phyloP scores from a whole-genome alignment of 2,329 filamentous ascomycete species.

The Escovopsis weberi region DNA sequence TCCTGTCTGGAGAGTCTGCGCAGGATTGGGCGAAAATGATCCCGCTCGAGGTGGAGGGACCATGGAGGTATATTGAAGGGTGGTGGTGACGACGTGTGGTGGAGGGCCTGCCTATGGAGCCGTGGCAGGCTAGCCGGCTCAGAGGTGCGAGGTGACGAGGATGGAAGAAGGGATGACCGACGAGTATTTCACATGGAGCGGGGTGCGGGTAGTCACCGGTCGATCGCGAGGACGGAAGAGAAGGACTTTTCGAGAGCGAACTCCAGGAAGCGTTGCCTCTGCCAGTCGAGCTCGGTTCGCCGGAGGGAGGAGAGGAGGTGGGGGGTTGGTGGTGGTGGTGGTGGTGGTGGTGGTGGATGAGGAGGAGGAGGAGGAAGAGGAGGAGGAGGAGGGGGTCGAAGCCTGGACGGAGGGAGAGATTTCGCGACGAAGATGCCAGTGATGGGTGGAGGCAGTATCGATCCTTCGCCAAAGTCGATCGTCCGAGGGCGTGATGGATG shows the following conservation, averaged over 20 bases:
- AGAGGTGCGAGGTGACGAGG: conserved; percentile 13
- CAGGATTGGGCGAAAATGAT: conserved; percentile 50
- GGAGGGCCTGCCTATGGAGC: conserved; percentile 22
- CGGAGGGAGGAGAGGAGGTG: too few relatives aligned
- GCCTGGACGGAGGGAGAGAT: conserved; percentile 1
- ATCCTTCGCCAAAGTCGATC: conserved; percentile 3
- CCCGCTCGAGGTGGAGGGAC: conserved; percentile 46
- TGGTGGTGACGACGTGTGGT: conserved; percentile 15
- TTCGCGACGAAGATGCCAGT: conserved; percentile 6
- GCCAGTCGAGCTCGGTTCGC: not conserved
- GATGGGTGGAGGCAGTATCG: not conserved
- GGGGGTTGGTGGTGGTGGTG: too few relatives aligned
- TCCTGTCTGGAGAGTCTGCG: conserved; percentile 42
- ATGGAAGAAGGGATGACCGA: conserved; percentile 13
- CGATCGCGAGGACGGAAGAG: conserved; percentile 2
- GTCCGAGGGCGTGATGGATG: conserved; percentile 1
- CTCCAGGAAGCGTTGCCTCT: conserved; percentile 1
- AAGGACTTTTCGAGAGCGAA: not conserved
- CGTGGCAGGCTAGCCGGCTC: conserved; percentile 21
- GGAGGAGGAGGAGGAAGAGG: too few relatives aligned
- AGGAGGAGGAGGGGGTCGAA: not conserved
- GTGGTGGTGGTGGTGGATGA: too few relatives aligned
- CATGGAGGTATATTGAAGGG: conserved; percentile 32
- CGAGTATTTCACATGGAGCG: conserved; percentile 22
- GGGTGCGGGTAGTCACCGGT: conserved; percentile 3